Conservation (phyloP, 1,139 yeast species). For the Ogataea hybrid region DNA sequence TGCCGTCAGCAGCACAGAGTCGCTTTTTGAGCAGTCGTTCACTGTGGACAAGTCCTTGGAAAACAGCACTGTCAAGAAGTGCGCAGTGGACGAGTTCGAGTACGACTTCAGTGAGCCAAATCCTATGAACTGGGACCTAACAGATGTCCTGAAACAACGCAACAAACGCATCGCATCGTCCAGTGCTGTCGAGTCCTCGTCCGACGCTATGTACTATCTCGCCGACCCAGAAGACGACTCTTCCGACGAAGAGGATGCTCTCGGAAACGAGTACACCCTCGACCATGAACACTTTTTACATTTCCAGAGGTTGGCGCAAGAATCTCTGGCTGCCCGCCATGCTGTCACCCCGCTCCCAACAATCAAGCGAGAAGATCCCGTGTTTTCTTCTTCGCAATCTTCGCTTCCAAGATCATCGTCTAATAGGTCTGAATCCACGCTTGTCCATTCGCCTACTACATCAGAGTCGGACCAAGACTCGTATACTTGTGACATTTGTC, state of each 20-base stretch:
- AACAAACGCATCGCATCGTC: background rate
- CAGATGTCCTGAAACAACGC: conserved; percentile 15
- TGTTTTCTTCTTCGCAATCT: background rate
- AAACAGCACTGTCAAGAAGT: conserved; percentile 14
- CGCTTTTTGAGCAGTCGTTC: conserved; percentile 4
- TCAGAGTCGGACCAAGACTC: conserved; percentile 3
- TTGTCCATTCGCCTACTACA: background rate
- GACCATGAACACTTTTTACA: conserved; percentile 21
- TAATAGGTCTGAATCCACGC: background rate
- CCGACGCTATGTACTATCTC: background rate
- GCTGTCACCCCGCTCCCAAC: background rate
- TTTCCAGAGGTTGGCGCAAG: conserved; percentile 8
- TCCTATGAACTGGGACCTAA: conserved; percentile 32
- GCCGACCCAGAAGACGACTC: conserved; percentile 6
- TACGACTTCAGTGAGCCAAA: conserved; percentile 27
- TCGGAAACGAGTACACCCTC: conserved; percentile 20
- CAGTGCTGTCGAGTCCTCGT: background rate
- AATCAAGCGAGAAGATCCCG: background rate
- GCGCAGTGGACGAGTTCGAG: conserved; percentile 33
- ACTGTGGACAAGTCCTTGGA: conserved; percentile 2
- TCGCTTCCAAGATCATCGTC: background rate
- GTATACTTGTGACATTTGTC: conserved; percentile 41
- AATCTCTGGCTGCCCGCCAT: background rate
- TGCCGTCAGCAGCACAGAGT: background rate
- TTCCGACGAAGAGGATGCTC: conserved; percentile 12